Evolutionary conservation across 2,329 filamentous ascomycete genomes (phyloP), one percentile per base, ranked within the genome.

Genomic region (Penicillium sp.): DNA sequence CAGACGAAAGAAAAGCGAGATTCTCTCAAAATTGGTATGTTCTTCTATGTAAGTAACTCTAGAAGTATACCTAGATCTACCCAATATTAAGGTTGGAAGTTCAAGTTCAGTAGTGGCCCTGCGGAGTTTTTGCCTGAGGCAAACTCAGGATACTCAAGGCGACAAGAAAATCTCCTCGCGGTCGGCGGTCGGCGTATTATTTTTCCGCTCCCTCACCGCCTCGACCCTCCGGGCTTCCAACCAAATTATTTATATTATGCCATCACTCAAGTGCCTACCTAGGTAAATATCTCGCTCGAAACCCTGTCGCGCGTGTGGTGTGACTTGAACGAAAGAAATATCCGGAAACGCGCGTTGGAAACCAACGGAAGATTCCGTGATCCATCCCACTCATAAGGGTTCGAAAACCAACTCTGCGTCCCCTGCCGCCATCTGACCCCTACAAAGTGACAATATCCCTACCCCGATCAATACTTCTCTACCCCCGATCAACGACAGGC

Each of bases 381-480:
- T 31, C 15, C n/a, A 41, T 50, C 49, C 12, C 38, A 51, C 29
- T 43, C 27, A 31, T n/a, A 75, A 74, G 71, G 71, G 73, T 75
- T 74, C 66, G 71, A 68, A 65, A 67, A 56, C 60, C 63, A 67
- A 59, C 56, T 60, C 55, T 61, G 57, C 54, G 62, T 66, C 64
- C 56, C 60, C 62, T 64, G 57, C 61, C 68, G 48, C 59, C 57
- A 60, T 75, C 72, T 75, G 72, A 74, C 71, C 62, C 56, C 67
- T 56, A 56, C 63, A 65, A 75, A 77, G 74, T 77, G 74, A 77
- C 63, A 66, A 66, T 69, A 59, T 68, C 65, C 67, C 67, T 59
- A 66, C 68, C 68, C 50, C 56, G 6, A 23, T n/a, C 45, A 31
- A 33, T 46, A 47, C 21, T 23, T 35, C 19, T 35, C 13, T 48